phyloP scores from a whole-genome alignment of 352 stramenopile genomes.

The Globisporangium ultimum region DNA sequence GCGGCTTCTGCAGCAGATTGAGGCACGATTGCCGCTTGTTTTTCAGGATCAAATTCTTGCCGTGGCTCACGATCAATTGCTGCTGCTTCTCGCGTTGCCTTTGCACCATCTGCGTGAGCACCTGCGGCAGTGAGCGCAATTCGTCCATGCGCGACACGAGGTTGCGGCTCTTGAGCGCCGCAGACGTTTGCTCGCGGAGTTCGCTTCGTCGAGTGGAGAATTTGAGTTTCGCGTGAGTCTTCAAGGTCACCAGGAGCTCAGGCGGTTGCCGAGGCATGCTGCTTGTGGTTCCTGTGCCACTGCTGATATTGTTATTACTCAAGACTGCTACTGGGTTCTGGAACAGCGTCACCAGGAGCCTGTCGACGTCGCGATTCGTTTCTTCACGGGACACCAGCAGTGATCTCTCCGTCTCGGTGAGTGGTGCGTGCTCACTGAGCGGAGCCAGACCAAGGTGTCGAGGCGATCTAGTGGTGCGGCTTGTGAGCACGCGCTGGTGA shows the following conservation, averaged over 20 bases:
- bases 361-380: slow-evolving; percentile 41
- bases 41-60: slow-evolving; percentile 42
- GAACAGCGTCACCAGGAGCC: slow-evolving; percentile 39
- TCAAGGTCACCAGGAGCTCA: neutral
- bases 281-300: neutral
- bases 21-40: slow-evolving; percentile 38
- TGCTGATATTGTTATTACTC: neutral
- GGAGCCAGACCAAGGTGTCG: slow-evolving; percentile 7
- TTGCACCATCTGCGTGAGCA: slow-evolving; percentile 45
- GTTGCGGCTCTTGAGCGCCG: slow-evolving; percentile 48
- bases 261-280: neutral
- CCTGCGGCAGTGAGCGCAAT: slow-evolving; percentile 44
- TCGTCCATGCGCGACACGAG: slow-evolving; percentile 53
- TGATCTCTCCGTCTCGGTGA: slow-evolving; percentile 27
- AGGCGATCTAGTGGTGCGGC: slow-evolving; percentile 7
- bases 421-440: slow-evolving; percentile 12
- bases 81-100: slow-evolving; percentile 32
- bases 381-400: slow-evolving; percentile 31
- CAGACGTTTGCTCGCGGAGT: slow-evolving; percentile 46
- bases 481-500: slow-evolving; percentile 29
- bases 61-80: slow-evolving; percentile 36
- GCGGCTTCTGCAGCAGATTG: slow-evolving; percentile 42
- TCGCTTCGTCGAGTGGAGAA: slow-evolving; percentile 44
- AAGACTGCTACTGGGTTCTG: slow-evolving; percentile 12
- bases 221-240: slow-evolving; percentile 10